Conservation (phyloP, 1,284 basidiomycete genomes). For the Cutaneotrichosporon sp. region DNA sequence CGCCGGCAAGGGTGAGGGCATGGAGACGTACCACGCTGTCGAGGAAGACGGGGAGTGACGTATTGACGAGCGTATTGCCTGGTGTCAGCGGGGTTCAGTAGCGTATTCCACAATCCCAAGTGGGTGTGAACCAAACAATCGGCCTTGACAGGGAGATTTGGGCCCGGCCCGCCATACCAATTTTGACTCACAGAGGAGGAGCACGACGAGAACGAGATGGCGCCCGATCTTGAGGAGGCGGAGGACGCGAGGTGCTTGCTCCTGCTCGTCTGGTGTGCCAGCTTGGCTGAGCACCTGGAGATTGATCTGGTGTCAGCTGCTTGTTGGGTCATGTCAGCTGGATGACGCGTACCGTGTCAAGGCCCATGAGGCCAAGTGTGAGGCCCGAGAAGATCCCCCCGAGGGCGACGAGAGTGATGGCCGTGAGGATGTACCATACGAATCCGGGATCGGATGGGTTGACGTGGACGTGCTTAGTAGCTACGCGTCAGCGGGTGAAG, state of each 20-base stretch:
- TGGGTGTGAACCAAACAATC: neutral
- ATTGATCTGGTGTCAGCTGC: slow-evolving; percentile 35
- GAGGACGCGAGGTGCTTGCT: slow-evolving; percentile 54
- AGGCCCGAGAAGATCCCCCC: slow-evolving; percentile 58
- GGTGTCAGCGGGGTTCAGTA: slow-evolving; percentile 16
- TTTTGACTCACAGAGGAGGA: slow-evolving; percentile 48
- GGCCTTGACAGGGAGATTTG: neutral
- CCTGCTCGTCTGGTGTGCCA: slow-evolving; percentile 52
- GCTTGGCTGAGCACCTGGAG: slow-evolving; percentile 52
- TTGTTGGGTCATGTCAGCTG: neutral
- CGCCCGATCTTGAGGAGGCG: slow-evolving; percentile 53
- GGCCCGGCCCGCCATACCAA: neutral
- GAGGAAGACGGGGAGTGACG: slow-evolving; percentile 57
- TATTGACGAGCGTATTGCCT: slow-evolving; percentile 57
- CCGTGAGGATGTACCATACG: slow-evolving; percentile 37
- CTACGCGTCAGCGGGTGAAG: slow-evolving; percentile 1
- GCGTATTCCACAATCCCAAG: neutral
- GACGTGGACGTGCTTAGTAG: slow-evolving; percentile 41
- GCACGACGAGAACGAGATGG: slow-evolving; percentile 53
- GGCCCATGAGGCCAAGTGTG: slow-evolving; percentile 57
- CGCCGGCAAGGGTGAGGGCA: neutral
- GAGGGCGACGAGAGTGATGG: slow-evolving; percentile 36
- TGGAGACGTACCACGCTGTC: slow-evolving; percentile 41
- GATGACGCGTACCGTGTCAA: slow-evolving; percentile 46
- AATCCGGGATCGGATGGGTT: slow-evolving; percentile 35